Base-by-base conservation (phyloP, 352 stramenopile species). In the Globisporangium recalcitrans region DNA sequence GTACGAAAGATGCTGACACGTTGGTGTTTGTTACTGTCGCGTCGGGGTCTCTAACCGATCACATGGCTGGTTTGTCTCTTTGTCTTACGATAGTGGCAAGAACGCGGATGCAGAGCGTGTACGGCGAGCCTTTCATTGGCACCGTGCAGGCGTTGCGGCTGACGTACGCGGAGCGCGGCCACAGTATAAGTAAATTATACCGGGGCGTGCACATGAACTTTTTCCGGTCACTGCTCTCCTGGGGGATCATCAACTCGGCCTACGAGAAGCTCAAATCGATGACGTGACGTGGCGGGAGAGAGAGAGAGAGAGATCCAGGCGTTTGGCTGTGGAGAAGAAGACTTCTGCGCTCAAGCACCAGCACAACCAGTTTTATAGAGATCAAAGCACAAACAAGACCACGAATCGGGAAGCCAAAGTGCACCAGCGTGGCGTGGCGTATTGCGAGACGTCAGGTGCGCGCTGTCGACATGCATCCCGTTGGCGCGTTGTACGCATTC, bases 161-260 rank as follows among this genome's bases (percentile, higher is more conserved):
- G 21, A 93, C 82, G 48, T 93, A 91, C 64, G 60, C 72, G 26
- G 86, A 96, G 64, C 78, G 88, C 31, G 84, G 82, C 0, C 69
- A 65, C 42, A 87, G 75, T 49, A 46, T 90, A 21, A 63, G 64
- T n/a, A 67, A 75, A 10, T 64, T 96, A 44, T 96, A 94, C 67
- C 85, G 87, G 49, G 88, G 88, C 10, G 88, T 93, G 3, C 76
- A 92, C 64, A 88, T 96, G 72, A 96, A 96, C 63, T 96, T 93
- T 67, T 87, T 88, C 51, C 77, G 88, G 10, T 93, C 85, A 26
- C 69, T 96, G 3, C 57, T 96, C 16, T 95, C 88, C 16, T 96
- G 88, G 88, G 88, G 88, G 10, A 96, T 96, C 57, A 93, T 96
- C 63, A 96, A 96, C 67, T 92, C 82, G 58, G 83, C 83, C 44